A percentile compares a stretch with the other conserved stretches of the same genome.
phyloP scores from a whole-genome alignment of 2,329 filamentous ascomycete genomes.

The Lizonia empirigonia region DNA sequence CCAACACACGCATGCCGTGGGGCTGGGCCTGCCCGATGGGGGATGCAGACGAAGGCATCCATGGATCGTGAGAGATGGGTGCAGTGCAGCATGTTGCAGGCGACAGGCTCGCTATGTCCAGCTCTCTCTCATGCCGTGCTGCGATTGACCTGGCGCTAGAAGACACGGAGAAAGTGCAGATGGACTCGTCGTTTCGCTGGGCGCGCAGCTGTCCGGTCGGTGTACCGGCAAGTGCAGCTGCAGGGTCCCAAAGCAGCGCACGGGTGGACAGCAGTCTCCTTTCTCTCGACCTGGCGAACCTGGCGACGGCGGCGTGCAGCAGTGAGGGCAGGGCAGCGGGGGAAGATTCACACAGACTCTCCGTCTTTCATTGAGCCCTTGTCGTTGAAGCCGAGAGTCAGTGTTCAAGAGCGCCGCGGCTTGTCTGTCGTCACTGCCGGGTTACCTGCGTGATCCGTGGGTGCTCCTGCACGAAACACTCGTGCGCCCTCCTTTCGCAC shows the following conservation, averaged over 20 bases:
- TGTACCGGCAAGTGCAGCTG: not conserved
- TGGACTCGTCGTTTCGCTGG: slow-evolving; percentile 7
- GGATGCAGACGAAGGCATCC: not conserved
- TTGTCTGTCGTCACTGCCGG: slow-evolving; percentile 4
- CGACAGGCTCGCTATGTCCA: not conserved
- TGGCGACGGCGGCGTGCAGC: too few species aligned
- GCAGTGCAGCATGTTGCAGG: not conserved
- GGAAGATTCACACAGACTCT: too few species aligned
- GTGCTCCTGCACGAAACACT: slow-evolving; percentile 17
- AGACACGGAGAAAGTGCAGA: slow-evolving; percentile 4
- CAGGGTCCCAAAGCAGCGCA: slow-evolving; percentile 12
- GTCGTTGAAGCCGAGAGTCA: too few species aligned
- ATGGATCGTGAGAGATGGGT: not conserved
- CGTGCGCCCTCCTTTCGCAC: slow-evolving; percentile 13
- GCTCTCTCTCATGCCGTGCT: too few species aligned
- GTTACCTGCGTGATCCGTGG: slow-evolving; percentile 11
- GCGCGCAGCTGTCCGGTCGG: slow-evolving; percentile 12
- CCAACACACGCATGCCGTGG: not conserved
- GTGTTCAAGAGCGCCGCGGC: too few species aligned
- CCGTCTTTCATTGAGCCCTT: too few species aligned
- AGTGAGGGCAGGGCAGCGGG: too few species aligned
- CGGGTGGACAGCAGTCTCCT: slow-evolving; percentile 5
- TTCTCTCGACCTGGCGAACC: too few species aligned
- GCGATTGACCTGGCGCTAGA: slow-evolving; percentile 5
- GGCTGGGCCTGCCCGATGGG: not conserved